phyloP scores from a whole-genome alignment of 106 monocot genomes.

The Gastrodia elata region DNA sequence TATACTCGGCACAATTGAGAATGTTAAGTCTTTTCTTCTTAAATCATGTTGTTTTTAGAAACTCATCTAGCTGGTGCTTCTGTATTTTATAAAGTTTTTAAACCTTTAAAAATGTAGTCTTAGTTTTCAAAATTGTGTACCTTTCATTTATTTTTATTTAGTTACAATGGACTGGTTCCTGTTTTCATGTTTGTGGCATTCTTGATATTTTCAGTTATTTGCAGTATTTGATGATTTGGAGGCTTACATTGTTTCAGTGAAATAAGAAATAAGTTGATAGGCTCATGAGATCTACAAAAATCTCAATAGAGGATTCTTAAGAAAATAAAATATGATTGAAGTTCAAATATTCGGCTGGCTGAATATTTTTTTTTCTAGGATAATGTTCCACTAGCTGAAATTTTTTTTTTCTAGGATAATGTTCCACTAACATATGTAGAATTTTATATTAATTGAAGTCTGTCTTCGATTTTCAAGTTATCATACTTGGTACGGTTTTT shows the following conservation, averaged over 20 bases:
- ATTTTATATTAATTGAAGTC: neutral
- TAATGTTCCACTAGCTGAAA: neutral
- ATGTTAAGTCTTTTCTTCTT: neutral
- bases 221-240: neutral
- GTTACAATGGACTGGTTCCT: neutral
- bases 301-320: neutral
- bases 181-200: neutral
- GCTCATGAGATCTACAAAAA: neutral
- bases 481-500: neutral
- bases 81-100: neutral
- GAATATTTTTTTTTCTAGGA: neutral
- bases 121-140: neutral
- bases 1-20: neutral
- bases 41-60: neutral
- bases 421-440: neutral
- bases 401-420: neutral
- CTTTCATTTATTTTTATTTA: neutral
- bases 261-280: neutral
- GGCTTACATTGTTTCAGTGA: neutral
- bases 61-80: neutral
- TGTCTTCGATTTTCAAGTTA: neutral
- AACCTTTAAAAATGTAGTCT: neutral
- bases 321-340: neutral
- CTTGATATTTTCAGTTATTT: neutral
- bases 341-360: neutral